These are phyloP conservation scores for Hamamelis virginiana DNA, from an alignment of 164 flowering plant species.

Conservation along the genomic window DNA sequence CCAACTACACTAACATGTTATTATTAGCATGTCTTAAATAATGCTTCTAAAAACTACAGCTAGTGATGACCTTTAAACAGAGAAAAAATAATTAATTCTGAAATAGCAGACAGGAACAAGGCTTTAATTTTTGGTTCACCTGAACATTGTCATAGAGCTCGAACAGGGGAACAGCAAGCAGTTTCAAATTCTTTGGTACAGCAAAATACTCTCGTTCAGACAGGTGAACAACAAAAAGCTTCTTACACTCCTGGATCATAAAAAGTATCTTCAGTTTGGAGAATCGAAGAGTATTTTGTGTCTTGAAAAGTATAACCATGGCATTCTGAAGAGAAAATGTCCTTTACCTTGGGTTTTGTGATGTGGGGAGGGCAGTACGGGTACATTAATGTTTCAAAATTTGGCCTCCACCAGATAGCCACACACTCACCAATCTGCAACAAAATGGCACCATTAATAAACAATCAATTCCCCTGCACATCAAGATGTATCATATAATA, in stretches of 20 bases:
- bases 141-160: conserved; percentile 98
- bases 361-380: conserved; percentile 99
- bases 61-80: too few species aligned
- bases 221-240: conserved; percentile 90
- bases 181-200: conserved; percentile 93
- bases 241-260: conserved; percentile 80
- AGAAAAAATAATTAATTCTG: too few species aligned
- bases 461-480: too few species aligned
- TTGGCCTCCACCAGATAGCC: conserved; percentile 99
- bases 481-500: too few species aligned
- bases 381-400: conserved; percentile 92
- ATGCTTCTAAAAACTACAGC: too few species aligned
- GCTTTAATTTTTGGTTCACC: conserved; percentile 36
- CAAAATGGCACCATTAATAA: too few species aligned
- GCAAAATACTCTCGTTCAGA: conserved; percentile 96
- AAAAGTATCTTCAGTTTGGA: not conserved
- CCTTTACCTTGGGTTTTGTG: conserved; percentile 84
- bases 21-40: too few species aligned
- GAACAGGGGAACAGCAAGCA: conserved; percentile 93
- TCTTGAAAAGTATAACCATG: too few species aligned
- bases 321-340: too few species aligned
- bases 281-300: not conserved
- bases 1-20: too few species aligned
- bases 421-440: conserved; percentile 98
- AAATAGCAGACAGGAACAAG: not conserved